Base-by-base conservation (phyloP, 306 rosid species). In the Lathyrus tuberosus region DNA sequence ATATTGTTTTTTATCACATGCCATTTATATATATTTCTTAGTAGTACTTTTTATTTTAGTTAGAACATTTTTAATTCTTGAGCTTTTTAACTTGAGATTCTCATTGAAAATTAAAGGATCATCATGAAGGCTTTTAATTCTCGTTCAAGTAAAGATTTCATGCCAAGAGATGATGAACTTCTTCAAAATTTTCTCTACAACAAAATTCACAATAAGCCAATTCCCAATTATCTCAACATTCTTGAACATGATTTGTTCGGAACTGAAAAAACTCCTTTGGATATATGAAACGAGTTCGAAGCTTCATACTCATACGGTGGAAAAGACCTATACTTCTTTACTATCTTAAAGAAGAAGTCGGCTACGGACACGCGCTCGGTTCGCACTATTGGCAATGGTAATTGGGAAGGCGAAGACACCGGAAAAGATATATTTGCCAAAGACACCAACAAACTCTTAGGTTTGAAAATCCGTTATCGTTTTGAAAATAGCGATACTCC, bases 301-400 rank as follows among this genome's bases (percentile, higher is more conserved):
- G 67, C 15, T 5, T 52, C 47, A 0, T 8, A 56, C 12, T 35
- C 69, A 0, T 56, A 74, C 0, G 0, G 3, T 1, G 79, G 42
- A 31, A 74, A 6, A 6, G 79, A 74, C 41, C 41, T 74, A 0
- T 74, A 65, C 8, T 65, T 74, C 18, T 74, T 74, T 67, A 65
- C 61, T 4, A 43, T 2, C 0, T 31, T 44, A 0, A 74, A 74
- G 67, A 74, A 15, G 67, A 74, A 65, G 16, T 31, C 3, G 0
- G 4, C 10, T 1, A 30, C 11, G 33, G 31, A 67, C 18, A 12
- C 28, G 1, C 73, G 60, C 8, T 28, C 4, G 0, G 40, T 30
- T 74, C 65, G 73, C 2, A 40, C 64, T 49, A 73, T 73, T 16
- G 77, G 64, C 3, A 7, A 2, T 0, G 78, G 73, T 56, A 5